Base-by-base conservation (phyloP, 305 asterid genomes). In the Solanum chacoense region DNA sequence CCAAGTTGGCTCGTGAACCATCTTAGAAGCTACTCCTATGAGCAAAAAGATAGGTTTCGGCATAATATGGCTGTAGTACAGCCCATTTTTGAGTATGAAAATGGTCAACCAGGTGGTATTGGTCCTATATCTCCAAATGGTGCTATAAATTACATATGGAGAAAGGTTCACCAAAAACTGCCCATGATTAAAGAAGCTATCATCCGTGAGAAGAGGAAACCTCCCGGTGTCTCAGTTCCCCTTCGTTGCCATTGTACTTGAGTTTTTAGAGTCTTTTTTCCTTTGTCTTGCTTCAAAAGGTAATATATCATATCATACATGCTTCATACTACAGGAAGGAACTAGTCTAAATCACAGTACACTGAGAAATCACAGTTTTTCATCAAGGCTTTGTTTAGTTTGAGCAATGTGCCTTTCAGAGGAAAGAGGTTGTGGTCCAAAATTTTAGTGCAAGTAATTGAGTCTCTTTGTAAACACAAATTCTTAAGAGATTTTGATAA, bases 81-180 rank as follows among this genome's bases (percentile, higher is more conserved):
- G 89, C 92, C 92, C 11, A 40, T 94, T 38, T 97, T 96, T 65
- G 91, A 91, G 89, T 97, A 96, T 63, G 98, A 94, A 28, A 94
- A 90, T 26, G 96, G 95, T 71, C 89, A 89, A 78, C 92, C 90
- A 11, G 98, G 98, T 80, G 98, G 98, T 38, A 37, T 94, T 24
- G 97, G 98, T 11, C 98, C 98, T 4, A 38, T 92, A 32, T 92
- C 91, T 50, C 76, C 87, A 8, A 93, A 94, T 35, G 98, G 99
- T 35, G 95, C 98, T 13, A 98, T 97, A 92, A 94, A 97, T 83
- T 93, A 94, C 76, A 96, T 97, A 67, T 96, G 99, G 99, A 93
- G 84, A 88, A 97, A 97, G 94, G 96, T 97, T 89, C 93, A 94
- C 63, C 93, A 95, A 81, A 97, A 95, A 88, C 85, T 97, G 77